Percentiles rank a stretch among this genome's conserved stretches.
Evolutionary conservation across 2,329 filamentous ascomycete genomes (phyloP).

Genomic region (Monilinia polystroma): DNA sequence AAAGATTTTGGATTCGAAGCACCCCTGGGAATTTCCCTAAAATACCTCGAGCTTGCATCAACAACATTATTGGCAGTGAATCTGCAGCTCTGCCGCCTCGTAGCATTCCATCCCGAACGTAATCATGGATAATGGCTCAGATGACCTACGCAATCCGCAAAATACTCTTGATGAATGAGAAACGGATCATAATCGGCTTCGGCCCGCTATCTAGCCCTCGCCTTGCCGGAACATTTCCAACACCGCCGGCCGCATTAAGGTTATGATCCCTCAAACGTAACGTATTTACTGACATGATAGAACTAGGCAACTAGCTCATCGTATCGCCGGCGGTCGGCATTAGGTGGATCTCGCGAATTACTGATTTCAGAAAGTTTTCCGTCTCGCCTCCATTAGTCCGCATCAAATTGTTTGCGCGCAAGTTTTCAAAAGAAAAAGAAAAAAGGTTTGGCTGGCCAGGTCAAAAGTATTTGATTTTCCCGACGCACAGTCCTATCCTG

Average conservation of each 20-base stretch:
- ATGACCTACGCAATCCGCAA: constrained; percentile 5
- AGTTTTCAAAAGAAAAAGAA: background rate
- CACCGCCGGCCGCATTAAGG: background rate
- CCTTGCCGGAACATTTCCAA: background rate
- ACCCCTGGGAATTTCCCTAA: constrained; percentile 2
- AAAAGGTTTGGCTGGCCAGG: background rate
- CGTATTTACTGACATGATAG: background rate
- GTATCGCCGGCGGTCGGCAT: background rate
- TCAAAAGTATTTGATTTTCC: background rate
- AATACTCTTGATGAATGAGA: background rate
- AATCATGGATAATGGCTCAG: background rate
- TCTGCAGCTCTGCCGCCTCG: constrained; percentile 11
- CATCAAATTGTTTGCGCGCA: background rate
- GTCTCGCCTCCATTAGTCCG: background rate
- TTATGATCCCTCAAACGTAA: background rate
- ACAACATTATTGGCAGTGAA: constrained; percentile 2
- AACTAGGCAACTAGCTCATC: background rate
- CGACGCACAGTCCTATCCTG: background rate
- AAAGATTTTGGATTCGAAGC: background rate
- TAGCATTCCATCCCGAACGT: background rate
- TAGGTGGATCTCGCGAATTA: background rate
- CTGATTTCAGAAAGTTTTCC: constrained; percentile 2
- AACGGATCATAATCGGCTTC: background rate
- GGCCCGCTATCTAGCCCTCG: background rate
- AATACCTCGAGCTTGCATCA: constrained; percentile 6